Evolutionary conservation across 2,329 filamentous ascomycete species (phyloP).

Genomic region (Aspergillus pseudonomiae): DNA sequence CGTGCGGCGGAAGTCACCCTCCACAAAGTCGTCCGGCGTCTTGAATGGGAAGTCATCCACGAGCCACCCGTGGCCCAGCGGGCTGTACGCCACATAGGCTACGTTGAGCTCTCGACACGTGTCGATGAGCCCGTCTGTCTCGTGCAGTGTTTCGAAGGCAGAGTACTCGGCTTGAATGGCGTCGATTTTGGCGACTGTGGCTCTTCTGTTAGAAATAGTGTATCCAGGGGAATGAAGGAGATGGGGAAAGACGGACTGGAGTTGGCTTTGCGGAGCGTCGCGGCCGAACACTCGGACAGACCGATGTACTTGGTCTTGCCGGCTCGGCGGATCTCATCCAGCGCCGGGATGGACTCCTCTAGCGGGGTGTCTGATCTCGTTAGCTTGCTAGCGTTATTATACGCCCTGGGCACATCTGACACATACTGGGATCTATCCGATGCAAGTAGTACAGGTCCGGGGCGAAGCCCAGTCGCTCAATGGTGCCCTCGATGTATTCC

Average conservation of each 20-base stretch:
- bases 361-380: conserved; percentile 44
- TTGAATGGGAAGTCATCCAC: conserved; percentile 49
- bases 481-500: conserved; percentile 51
- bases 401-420: too few species aligned
- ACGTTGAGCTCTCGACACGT: conserved; percentile 46
- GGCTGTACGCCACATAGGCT: conserved; percentile 52
- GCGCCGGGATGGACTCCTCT: conserved; percentile 51
- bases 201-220: background rate
- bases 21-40: conserved; percentile 51
- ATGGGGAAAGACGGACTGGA: conserved; percentile 46
- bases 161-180: conserved; percentile 53
- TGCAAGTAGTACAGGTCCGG: conserved; percentile 53
- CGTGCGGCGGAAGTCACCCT: conserved; percentile 45
- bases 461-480: conserved; percentile 52
- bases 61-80: conserved; percentile 52
- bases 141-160: conserved; percentile 47
- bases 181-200: conserved; percentile 50
- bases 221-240: too few species aligned
- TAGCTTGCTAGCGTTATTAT: background rate
- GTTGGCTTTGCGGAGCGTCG: conserved; percentile 49
- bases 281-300: conserved; percentile 52
- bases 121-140: conserved; percentile 46
- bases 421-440: conserved; percentile 49
- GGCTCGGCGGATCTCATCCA: conserved; percentile 50
- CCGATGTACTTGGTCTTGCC: conserved; percentile 56